Percentiles rank a stretch among this genome's conserved stretches.
These are phyloP conservation scores for Fragilaria crotonensis DNA, from an alignment of 108 stramenopile genomes.

Conservation along the genomic window DNA sequence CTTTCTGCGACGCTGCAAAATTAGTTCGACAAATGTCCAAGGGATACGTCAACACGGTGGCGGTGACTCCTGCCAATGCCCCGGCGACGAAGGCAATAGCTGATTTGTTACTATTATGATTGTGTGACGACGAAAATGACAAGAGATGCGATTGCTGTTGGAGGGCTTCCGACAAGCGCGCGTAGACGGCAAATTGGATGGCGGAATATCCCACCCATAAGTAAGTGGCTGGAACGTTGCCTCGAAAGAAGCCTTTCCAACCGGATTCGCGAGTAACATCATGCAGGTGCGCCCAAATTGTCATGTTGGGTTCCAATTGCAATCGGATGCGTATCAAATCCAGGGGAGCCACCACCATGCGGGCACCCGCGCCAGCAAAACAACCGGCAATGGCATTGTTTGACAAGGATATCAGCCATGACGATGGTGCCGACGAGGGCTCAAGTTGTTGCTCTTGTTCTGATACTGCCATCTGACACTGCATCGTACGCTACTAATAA, in stretches of 20 bases:
- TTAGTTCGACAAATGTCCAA: constrained; percentile 89
- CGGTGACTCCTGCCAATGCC: constrained; percentile 67
- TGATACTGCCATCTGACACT: too few species aligned
- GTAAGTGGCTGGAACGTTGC: constrained; percentile 86
- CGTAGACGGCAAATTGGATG: constrained; percentile 86
- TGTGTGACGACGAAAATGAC: not conserved
- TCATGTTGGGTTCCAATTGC: constrained; percentile 43
- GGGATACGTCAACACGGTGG: constrained; percentile 87
- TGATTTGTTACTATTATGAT: not conserved
- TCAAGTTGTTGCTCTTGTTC: too few species aligned
- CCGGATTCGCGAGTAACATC: constrained; percentile 73
- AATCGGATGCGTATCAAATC: constrained; percentile 88
- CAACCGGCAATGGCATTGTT: constrained; percentile 48
- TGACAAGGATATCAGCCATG: not conserved
- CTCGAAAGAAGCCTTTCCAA: constrained; percentile 65
- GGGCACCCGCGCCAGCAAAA: constrained; percentile 45
- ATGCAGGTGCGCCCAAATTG: constrained; percentile 2
- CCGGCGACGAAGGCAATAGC: constrained; percentile 64
- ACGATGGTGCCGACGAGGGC: too few species aligned
- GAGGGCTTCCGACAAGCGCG: constrained; percentile 8
- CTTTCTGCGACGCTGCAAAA: constrained; percentile 58
- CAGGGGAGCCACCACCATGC: constrained; percentile 80
- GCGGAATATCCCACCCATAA: constrained; percentile 88
- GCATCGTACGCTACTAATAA: too few species aligned
- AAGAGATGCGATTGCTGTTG: not conserved